Conservation (phyloP, 805 yeast genomes). For the Wickerhamomyces hampshirensis region DNA sequence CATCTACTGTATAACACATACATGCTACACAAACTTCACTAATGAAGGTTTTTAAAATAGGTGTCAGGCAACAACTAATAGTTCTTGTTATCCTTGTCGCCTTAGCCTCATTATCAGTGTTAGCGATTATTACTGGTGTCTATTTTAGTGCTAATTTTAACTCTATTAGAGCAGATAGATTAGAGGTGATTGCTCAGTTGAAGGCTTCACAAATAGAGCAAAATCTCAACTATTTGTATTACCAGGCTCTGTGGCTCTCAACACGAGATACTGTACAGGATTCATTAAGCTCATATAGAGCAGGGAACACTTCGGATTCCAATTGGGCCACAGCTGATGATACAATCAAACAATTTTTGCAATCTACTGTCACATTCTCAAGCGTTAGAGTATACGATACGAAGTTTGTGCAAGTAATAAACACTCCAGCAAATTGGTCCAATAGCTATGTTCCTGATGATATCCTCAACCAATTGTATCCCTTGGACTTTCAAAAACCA, state of each 20-base stretch:
- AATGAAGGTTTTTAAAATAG: conserved; percentile 31
- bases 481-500: conserved; percentile 40
- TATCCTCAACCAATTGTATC: conserved; percentile 38
- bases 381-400: conserved; percentile 67
- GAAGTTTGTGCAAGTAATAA: conserved; percentile 42
- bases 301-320: conserved; percentile 61
- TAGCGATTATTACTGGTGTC: conserved; percentile 73
- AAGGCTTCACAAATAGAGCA: conserved; percentile 79
- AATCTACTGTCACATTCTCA: conserved; percentile 57
- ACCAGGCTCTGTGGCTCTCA: conserved; percentile 64
- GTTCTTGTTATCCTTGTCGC: conserved; percentile 67
- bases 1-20: too few species aligned
- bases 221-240: conserved; percentile 54
- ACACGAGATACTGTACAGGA: conserved; percentile 54
- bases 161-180: conserved; percentile 59
- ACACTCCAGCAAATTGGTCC: conserved; percentile 37
- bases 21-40: too few species aligned
- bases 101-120: conserved; percentile 59
- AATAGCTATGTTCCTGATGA: conserved; percentile 28
- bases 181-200: conserved; percentile 73
- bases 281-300: conserved; percentile 58
- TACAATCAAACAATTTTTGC: conserved; percentile 55
- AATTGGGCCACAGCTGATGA: conserved; percentile 43
- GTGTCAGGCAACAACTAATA: conserved; percentile 73
- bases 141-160: conserved; percentile 64